Evolutionary conservation across 192 early-diverging fungal genomes (phyloP), one percentile per base, ranked within the genome.

Genomic region (Entomortierella chlamydospora): DNA sequence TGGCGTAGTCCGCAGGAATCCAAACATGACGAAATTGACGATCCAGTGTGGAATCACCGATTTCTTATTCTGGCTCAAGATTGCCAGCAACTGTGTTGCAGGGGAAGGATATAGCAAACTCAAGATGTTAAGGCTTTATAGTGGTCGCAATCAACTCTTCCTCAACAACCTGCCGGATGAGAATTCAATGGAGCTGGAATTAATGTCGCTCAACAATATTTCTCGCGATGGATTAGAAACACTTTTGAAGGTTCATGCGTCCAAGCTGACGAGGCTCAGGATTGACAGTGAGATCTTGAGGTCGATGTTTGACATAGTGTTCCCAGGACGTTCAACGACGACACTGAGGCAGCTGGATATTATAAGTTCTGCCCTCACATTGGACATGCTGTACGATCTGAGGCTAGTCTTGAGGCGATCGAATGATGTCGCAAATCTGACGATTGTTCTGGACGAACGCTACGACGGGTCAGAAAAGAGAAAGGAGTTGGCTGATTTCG

Each of bases 401-500:
- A n/a, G 61, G 22, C n/a, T 64, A 18, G 33, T 64, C 6, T 18
- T 64, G 28, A 30, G 61, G 22, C 47, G 49, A 13, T 64, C 28
- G 7, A 23, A 33, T 18, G n/a, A 49, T 17, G 53, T 64, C 2
- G 29, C 2, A 17, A 25, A 34, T 9, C n/a, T 64, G 1, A 29
- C 49, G 15, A 64, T 64, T n/a, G 11, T 15, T 2, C 1, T 64
- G 33, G 61, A 64, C 22, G 31, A 33, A 42, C 50, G 29, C 1
- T 53, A 30, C 13, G 49, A 64, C n/a, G 61, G 49, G 15, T 37
- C 49, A 25, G 61, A 64, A 49, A 28, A 43, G 49, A 51, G 22
- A 6, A 33, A 47, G 18, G 61, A 64, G 7, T n/a, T 64, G 61
- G 47, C 61, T 2, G 49, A 52, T 49, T 39, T 64, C 37, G 49